A percentile compares a stretch with the other conserved stretches of the same genome.
Evolutionary conservation across 495 filamentous ascomycete genomes (phyloP).

Genomic region (Penicillium tannophilum): DNA sequence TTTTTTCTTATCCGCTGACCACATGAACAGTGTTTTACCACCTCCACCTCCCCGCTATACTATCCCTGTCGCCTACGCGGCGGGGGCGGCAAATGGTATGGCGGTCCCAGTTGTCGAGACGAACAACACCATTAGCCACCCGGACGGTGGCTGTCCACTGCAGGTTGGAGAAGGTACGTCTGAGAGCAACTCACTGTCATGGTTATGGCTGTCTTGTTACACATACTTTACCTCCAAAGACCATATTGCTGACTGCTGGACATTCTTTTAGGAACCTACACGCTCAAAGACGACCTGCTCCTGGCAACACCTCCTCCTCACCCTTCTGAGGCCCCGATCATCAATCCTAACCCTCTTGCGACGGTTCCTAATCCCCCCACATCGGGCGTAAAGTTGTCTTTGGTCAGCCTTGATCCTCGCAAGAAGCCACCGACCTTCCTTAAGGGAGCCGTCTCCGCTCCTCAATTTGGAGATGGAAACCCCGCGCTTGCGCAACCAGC

Average conservation of each 20-base stretch:
- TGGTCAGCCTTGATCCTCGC: constrained; percentile 67
- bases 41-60: constrained; percentile 86
- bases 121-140: constrained; percentile 81
- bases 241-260: constrained; percentile 20
- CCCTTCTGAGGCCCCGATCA: constrained; percentile 82
- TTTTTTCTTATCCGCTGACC: constrained; percentile 13
- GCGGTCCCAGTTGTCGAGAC: constrained; percentile 80
- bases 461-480: constrained; percentile 89
- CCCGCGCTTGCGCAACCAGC: constrained; percentile 59
- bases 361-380: constrained; percentile 80
- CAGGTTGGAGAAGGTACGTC: constrained; percentile 85
- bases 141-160: constrained; percentile 69
- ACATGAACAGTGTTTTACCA: constrained; percentile 66
- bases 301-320: constrained; percentile 95
- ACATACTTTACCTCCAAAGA: neutral
- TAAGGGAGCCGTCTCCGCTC: constrained; percentile 46
- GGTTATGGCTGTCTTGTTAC: neutral
- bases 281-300: constrained; percentile 83
- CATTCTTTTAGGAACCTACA: constrained; percentile 71
- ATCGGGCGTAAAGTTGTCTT: constrained; percentile 81
- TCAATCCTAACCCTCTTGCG: constrained; percentile 86
- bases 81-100: constrained; percentile 62
- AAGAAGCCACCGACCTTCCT: constrained; percentile 57
- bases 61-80: constrained; percentile 64
- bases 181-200: neutral